Base-by-base conservation (phyloP, 2,329 filamentous ascomycete species). In the Metarhizium guizhouense region DNA sequence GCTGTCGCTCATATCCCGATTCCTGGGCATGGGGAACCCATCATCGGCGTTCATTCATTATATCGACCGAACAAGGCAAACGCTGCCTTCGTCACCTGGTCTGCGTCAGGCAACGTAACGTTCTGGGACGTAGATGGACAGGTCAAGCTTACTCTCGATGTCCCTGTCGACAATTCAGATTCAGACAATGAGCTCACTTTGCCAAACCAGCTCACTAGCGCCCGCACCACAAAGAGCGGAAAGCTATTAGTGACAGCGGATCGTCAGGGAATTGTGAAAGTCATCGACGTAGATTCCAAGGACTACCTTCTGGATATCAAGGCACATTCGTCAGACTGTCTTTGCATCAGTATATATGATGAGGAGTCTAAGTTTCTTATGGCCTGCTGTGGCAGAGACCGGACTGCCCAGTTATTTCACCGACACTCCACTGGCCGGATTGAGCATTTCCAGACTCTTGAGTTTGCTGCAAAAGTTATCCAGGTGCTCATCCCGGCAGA, bases 321-420 rank as follows among this genome's bases (percentile, higher is more conserved):
- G 67, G 94, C 92, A 32, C 94, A 99, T 67, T 82, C 87, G 5
- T 85, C 85, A 7, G 90, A 96, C 64, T 88, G 95, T 59, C 90
- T 90, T 43, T 88, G 87, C 63, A 86, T 97, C 61, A 83, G 86
- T 20, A 77, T 95, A 4, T 84, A 84, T 63, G 82, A 89, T 62
- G 77, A 78, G 48, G 76, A 80, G 1, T 75, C 79, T 1, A 77
- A 74, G 50, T 80, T 83, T 40, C 75, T 96, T 49, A 77, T 97
- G 62, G 93, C 89, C 18, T 91, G 86, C 11, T 92, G 87, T 66
- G 89, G 90, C 40, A 82, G 94, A 61, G 94, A 99, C 70, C 86
- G 94, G 52, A 96, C 88, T n/a, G 83, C 93, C 1, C 94, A 99
- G 68, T 74, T 99, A n/a, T 97, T 96, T 67, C 78, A 82, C 58